A percentile compares a stretch with the other conserved stretches of the same genome.
Evolutionary conservation across 2,329 filamentous ascomycete species (phyloP).

Genomic region (Talaromyces amestolkiae): DNA sequence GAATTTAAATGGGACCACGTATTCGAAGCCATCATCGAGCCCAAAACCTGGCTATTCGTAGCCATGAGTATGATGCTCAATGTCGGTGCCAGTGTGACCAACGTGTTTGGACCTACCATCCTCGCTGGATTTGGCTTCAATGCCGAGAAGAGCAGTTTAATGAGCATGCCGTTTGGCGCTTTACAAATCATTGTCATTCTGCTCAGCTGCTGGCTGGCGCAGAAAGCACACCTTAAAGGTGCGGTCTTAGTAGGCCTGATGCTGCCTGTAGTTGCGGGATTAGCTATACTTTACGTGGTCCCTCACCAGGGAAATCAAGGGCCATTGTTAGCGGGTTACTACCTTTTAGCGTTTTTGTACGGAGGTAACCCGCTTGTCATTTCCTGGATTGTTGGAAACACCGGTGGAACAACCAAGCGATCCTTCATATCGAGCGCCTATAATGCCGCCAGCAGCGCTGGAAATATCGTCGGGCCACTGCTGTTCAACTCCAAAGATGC

Average conservation of each 20-base stretch:
- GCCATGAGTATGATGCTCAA: conserved; percentile 61
- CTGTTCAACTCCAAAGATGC: conserved; percentile 59
- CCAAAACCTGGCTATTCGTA: conserved; percentile 46
- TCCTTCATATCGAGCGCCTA: conserved; percentile 63
- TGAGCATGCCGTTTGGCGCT: conserved; percentile 67
- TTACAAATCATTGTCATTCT: conserved; percentile 62
- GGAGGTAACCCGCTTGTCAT: conserved; percentile 65
- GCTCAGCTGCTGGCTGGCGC: conserved; percentile 57
- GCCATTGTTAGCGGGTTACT: conserved; percentile 59
- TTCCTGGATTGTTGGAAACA: conserved; percentile 68
- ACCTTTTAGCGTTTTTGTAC: conserved; percentile 65
- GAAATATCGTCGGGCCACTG: conserved; percentile 66
- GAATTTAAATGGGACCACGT: conserved; percentile 49
- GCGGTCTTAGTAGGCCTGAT: conserved; percentile 54
- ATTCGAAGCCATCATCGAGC: conserved; percentile 42
- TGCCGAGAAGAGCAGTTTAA: conserved; percentile 56
- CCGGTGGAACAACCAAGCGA: conserved; percentile 66
- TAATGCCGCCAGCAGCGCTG: conserved; percentile 60
- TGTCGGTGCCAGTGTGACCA: conserved; percentile 62
- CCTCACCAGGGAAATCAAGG: conserved; percentile 43
- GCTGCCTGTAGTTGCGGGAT: conserved; percentile 58
- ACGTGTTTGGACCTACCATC: conserved; percentile 65
- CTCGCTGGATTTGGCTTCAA: conserved; percentile 60
- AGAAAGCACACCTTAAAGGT: conserved; percentile 58
- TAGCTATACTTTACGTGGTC: conserved; percentile 55